A percentile compares a stretch with the other conserved stretches of the same genome.
Evolutionary conservation across 1,284 basidiomycete species (phyloP).

Genomic region (Ganoderma boninense): DNA sequence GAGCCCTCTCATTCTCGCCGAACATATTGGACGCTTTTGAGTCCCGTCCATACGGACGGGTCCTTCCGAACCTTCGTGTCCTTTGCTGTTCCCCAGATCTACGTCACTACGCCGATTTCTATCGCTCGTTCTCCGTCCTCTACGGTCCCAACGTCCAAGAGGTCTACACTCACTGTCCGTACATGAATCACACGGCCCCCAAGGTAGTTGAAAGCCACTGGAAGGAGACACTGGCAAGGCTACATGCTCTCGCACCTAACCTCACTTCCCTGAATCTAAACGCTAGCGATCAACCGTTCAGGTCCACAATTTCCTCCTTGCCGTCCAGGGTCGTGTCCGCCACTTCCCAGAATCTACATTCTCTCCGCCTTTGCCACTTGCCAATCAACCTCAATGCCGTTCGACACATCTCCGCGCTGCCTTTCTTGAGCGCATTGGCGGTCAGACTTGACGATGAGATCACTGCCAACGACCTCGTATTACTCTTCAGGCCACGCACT

Average conservation of each 20-base stretch:
- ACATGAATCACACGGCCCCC: neutral
- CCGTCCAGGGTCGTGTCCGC: neutral
- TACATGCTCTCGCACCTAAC: neutral
- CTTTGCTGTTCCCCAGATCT: neutral
- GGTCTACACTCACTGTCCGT: constrained; percentile 1
- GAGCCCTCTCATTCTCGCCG: neutral
- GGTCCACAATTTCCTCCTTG: neutral
- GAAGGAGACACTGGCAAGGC: neutral
- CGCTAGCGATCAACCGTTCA: neutral
- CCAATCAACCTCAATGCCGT: neutral
- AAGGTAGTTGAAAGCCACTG: neutral
- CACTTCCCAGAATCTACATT: neutral
- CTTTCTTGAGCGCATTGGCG: neutral
- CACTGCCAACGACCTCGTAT: neutral
- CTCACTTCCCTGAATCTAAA: neutral
- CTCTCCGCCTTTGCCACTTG: neutral
- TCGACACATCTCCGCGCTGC: neutral
- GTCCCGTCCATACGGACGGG: neutral
- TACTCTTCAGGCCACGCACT: neutral
- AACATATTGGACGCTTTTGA: constrained; percentile 1
- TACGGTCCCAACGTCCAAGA: constrained; percentile 9
- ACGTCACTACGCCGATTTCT: neutral
- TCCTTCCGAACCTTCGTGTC: constrained; percentile 15
- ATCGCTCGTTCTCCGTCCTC: constrained; percentile 8
- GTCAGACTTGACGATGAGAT: neutral